Evolutionary conservation across 352 stramenopile species (phyloP), one percentile per base, ranked within the genome.

Genomic region (Pythium brachiatum): DNA sequence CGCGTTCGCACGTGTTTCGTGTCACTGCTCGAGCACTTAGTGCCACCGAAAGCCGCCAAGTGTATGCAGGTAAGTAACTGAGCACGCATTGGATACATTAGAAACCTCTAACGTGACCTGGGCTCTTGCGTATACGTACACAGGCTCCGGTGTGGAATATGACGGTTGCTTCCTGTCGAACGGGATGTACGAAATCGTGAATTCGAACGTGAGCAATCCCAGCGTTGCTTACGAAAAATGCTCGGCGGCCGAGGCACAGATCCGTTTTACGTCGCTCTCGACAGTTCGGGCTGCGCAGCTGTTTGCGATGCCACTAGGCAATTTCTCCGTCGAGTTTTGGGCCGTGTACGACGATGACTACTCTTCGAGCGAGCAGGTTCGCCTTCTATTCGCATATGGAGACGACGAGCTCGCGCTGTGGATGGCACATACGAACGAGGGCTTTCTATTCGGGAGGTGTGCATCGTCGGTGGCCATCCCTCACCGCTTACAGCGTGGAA

Each of bases 251-350:
- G 62, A 69, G 34, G 26, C 50, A 5, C 79, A 88, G 31, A 39
- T 85, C 41, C 53, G 54, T 2, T 75, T 88, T 53, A 75, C 60
- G 1, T 20, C 53, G 15, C 21, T 2, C 0, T 76, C 73, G 7
- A 58, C 56, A 12, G 61, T 78, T 26, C 68, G 65, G 31, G 83
- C 72, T 43, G 56, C 60, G 1, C 36, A 61, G 50, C 60, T 46
- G 41, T 53, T 88, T 26, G 23, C 29, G 18, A 38, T 86, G 1
- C 55, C 68, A 18, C 18, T 32, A 0, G 48, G 53, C 0, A 66
- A 54, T 9, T 60, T 79, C 50, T 77, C 76, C 13, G 29, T 86
- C 7, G 79, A 86, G 47, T 73, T 84, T 4, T 86, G 74, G 76
- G 16, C 48, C 44, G 21, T 53, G 34, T n/a, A 66, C 27, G 31